These are phyloP conservation scores for Pichia terricola DNA, from an alignment of 1,139 yeast genomes.

Conservation along the genomic window DNA sequence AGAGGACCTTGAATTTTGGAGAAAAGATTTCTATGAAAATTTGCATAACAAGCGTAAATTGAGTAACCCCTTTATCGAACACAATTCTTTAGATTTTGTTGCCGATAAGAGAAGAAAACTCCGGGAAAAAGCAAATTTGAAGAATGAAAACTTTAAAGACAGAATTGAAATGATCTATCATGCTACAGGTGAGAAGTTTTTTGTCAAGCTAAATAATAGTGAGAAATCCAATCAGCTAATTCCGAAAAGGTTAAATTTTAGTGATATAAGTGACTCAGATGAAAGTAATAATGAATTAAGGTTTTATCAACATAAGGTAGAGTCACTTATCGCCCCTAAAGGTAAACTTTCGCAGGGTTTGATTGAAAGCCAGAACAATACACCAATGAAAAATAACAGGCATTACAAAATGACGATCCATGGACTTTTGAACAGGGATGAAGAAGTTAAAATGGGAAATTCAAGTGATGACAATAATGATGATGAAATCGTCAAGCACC, in stretches of 20 bases:
- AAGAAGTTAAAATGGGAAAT: background rate
- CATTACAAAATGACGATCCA: constrained; percentile 5
- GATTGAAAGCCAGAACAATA: background rate
- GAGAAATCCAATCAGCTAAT: constrained; percentile 14
- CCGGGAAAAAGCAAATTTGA: background rate
- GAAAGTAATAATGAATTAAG: background rate
- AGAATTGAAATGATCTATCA: constrained; percentile 22
- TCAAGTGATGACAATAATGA: no score
- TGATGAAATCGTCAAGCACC: no score
- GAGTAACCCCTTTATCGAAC: background rate
- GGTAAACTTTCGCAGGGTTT: background rate
- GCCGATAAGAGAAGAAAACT: background rate
- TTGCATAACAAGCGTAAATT: background rate
- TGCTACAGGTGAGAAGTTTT: constrained; percentile 20
- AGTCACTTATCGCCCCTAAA: no score
- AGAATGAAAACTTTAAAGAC: constrained; percentile 14
- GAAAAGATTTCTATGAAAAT: constrained; percentile 6
- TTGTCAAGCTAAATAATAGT: constrained; percentile 13
- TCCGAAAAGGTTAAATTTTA: constrained; percentile 15
- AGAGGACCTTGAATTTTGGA: constrained; percentile 11
- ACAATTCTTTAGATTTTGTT: constrained; percentile 16
- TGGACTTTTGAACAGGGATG: constrained; percentile 2
- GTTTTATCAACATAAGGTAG: no score
- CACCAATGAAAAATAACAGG: constrained; percentile 1
- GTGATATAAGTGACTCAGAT: background rate